Base-by-base conservation (phyloP, 805 yeast species). In the Lipomyces yamadae region DNA sequence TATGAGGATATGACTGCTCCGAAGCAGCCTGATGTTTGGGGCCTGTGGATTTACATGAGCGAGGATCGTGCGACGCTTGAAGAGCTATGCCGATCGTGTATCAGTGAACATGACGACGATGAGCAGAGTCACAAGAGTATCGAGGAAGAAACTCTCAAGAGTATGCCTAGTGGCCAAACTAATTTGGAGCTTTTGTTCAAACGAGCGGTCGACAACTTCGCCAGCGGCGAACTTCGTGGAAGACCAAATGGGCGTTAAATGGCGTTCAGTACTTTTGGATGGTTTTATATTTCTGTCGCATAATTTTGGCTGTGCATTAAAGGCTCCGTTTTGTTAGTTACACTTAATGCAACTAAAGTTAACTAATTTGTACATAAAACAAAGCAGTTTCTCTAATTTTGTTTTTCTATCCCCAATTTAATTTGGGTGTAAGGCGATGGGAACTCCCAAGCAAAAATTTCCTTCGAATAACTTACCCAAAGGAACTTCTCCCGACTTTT, bases 1-100 rank as follows among this genome's bases (percentile, higher is more conserved):
- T 67, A 62, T 48, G 70, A 67, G 53, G 70, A 64, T 32, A 24
- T 35, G 30, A 45, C 29, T 1, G 70, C 56, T 10, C 62, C 64
- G 15, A 30, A 35, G 37, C 67, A 56, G 56, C 67, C 71, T 11
- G 71, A 68, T 50, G 69, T 68, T 10, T 68, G 71, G 71, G 71
- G 71, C n/a, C n/a, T 66, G 24, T 68, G 71, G 71, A 66, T 68
- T 13, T 68, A 68, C 37, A 62, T 30, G 34, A 57, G 60, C 33
- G 34, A 42, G 2, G 70, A 68, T 48, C 59, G 71, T 10, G 61
- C 39, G 30, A 29, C 7, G 15, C 65, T 67, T 15, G 71, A 68
- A 34, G 11, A n/a, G 15, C 4, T 62, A 13, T 68, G 71, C 54
- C 50, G 64, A 24, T 15, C n/a, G 13, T 57, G 32, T 29, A n/a